Base-by-base conservation (phyloP, 176 grass and related monocot genomes). In the Canna indica region DNA sequence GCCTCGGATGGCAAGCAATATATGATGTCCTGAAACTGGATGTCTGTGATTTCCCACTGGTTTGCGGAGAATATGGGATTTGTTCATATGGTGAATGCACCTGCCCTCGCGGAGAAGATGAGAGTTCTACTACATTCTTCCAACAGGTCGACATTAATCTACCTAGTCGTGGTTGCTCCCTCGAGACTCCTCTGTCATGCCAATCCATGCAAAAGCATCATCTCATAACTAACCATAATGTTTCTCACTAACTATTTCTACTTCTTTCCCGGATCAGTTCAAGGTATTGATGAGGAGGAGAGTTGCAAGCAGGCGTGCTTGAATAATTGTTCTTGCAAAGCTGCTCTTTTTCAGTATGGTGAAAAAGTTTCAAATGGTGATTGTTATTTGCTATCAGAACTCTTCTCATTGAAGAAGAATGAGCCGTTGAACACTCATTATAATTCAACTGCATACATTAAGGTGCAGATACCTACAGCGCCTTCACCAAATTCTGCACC, bases 241-340 rank as follows among this genome's bases (percentile, higher is more conserved):
- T 81, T 65, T 78, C 83, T 1, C 84, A 86, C 69, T 77, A 79
- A 14, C 76, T 85, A 78, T 70, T 11, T 44, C 3, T 2, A 85
- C 27, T 74, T 54, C 64, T 17, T 27, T 10, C 73, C 73, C 71
- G 38, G 59, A 24, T 41, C 59, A 48, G 10, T 64, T 13, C 76
- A 78, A 72, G 64, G 68, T 46, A 92, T 83, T 0, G 36, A 84
- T 42, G 84, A 93, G 83, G n/a, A n/a, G n/a, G 78, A 85, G 71
- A 85, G 80, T 34, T 99, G 94, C 84, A 85, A 74, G 78, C 65
- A 79, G 39, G 73, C 80, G 68, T 99, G 94, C 41, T 63, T 93
- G 76, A 93, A 80, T 56, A 74, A 84, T 14, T 99, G 89, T 61
- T 87, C 84, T 53, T 99, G 94, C 72, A 87, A 85, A 70, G 89